Base-by-base conservation (phyloP, 1,284 basidiomycete species). In the Neonothopanus nambi region DNA sequence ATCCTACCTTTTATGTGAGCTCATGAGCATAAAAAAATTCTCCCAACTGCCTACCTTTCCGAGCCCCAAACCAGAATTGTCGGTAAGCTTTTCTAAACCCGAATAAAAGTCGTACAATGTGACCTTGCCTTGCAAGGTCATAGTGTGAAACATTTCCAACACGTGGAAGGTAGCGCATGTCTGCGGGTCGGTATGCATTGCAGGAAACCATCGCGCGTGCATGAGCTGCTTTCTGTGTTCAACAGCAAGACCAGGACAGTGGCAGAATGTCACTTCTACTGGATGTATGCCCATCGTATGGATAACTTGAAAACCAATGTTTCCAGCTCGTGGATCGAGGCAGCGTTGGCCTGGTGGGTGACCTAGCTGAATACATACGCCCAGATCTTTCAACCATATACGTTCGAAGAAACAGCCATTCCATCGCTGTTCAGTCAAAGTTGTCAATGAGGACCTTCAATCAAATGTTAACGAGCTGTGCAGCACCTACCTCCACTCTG, bases 1-100 rank as follows among this genome's bases (percentile, higher is more conserved):
- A 0, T 67, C 67, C 0, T 54, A 54, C 0, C 61, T n/a, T 48
- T 70, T 71, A 5, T 63, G 53, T 54, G 65, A 59, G 24, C 63
- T 61, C 9, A 70, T 46, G 48, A 67, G 59, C 0, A 59, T 47
- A 59, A 61, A 70, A 43, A 55, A 13, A 26, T 15, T 21, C n/a
- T 17, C 40, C 47, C 23, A 28, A 0, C 57, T 52, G 3, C 60
- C 41, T 33, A 70, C 48, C 8, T 61, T 44, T 15, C 47, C 6
- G 49, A 20, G n/a, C 43, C 23, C n/a, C 15, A 18, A 36, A 48
- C 28, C 4, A 1, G 49, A 41, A 21, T 46, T 52, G 38, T 55
- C 45, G 17, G 54, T 61, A 18, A 54, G 20, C 36, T 58, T 11
- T 38, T n/a, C n/a, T n/a, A n/a, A n/a, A n/a, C n/a, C n/a, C n/a